Base-by-base conservation (phyloP, 306 rosid species). In the Lathyrus tuberosus region DNA sequence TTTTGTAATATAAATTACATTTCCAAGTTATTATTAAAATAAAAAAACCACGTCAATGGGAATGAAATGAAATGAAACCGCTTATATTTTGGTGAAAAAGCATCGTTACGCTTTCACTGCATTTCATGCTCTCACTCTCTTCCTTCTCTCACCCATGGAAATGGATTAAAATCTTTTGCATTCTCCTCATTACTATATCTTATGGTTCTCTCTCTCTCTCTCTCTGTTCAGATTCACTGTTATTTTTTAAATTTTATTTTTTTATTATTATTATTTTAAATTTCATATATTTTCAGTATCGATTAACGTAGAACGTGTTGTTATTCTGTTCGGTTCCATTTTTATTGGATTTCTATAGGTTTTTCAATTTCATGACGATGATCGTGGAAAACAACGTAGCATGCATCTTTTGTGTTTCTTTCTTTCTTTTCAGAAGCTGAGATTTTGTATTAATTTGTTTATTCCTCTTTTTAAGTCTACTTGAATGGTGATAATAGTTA, bases 291-390 rank as follows among this genome's bases (percentile, higher is more conserved):
- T 53, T 22, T 22, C 4, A 53, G 6, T 53, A 1, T 22, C 22
- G 11, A 6, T 57, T 57, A 28, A 7, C 66, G 18, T 26, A 9
- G 31, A 53, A 58, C 59, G 62, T 67, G 44, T 16, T 10, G 26
- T 26, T 67, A 26, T 37, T 56, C n/a, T 48, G 18, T 46, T 16
- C 2, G 48, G 16, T 35, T 10, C 10, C 42, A 41, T 8, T 17
- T 12, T 4, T 1, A 2, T 64, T 41, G 31, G 40, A 65, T 22
- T 31, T 17, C 12, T 38, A 3, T 60, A 60, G 53, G 12, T 68
- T 7, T 67, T 61, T 61, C 64, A 51, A 60, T 79, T 6, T 35
- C 38, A 1, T 20, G 46, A 76, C 65, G 17, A 15, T 69, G 26
- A 42, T 30, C 41, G 10, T 20, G 38, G 31, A 49, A 67, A 58